phyloP scores from a whole-genome alignment of 495 filamentous ascomycete species.

The Annulohypoxylon maeteangense region DNA sequence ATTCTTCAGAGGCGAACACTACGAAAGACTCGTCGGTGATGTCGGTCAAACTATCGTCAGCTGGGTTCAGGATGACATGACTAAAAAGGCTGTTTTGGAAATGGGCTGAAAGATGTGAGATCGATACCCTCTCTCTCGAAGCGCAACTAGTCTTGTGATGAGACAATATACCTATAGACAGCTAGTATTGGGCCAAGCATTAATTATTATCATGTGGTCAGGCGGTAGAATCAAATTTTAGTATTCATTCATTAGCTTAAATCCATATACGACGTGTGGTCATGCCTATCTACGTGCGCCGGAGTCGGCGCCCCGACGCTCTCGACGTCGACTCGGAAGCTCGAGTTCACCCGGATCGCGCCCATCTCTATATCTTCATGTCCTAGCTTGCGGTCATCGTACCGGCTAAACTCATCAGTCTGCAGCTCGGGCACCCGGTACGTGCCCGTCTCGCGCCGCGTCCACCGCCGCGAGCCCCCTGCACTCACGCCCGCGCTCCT shows the following conservation, averaged over 20 bases:
- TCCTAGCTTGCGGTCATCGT: background rate
- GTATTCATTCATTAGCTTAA: background rate
- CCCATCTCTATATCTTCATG: conserved; percentile 13
- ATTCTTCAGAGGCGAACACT: conserved; percentile 75
- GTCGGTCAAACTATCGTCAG: conserved; percentile 73
- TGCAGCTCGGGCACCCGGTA: conserved; percentile 21
- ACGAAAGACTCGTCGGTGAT: conserved; percentile 81
- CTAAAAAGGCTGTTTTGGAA: conserved; percentile 48
- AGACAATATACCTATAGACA: conserved; percentile 5
- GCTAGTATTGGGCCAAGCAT: background rate
- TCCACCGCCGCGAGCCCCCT: background rate
- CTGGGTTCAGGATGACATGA: conserved; percentile 74
- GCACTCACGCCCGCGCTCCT: background rate
- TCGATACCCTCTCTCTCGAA: conserved; percentile 3
- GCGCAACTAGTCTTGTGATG: background rate
- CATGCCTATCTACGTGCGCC: conserved; percentile 6
- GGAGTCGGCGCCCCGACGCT: background rate
- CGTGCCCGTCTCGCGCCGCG: conserved; percentile 13
- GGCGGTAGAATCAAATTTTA: background rate
- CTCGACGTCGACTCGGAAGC: background rate
- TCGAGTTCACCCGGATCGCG: background rate
- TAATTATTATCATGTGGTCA: background rate
- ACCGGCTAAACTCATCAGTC: background rate
- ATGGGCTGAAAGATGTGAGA: conserved; percentile 17
- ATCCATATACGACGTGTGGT: conserved; percentile 18